phyloP scores from a whole-genome alignment of 1,284 basidiomycete species.

The Ceratobasidium sp. region DNA sequence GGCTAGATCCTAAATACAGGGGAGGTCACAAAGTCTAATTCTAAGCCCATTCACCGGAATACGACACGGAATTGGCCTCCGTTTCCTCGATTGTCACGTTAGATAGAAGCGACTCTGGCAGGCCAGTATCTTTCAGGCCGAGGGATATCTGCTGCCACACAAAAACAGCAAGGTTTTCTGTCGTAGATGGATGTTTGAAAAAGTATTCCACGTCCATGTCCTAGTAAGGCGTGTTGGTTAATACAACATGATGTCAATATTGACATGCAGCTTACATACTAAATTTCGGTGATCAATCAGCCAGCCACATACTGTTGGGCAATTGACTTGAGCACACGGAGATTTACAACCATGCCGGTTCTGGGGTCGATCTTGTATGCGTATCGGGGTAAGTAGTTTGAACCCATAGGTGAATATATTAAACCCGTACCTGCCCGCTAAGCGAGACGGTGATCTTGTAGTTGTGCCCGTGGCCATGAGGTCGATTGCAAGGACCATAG shows the following conservation, averaged over 20 bases:
- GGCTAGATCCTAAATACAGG: no score
- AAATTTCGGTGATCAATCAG: constrained; percentile 32
- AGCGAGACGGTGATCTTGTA: constrained; percentile 20
- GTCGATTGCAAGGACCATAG: constrained; percentile 26
- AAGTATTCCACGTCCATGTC: constrained; percentile 21
- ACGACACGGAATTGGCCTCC: constrained; percentile 28
- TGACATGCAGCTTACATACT: constrained; percentile 12
- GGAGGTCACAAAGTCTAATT: no score
- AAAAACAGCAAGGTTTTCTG: constrained; percentile 13
- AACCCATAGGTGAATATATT: no score
- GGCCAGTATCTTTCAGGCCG: constrained; percentile 10
- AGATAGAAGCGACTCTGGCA: constrained; percentile 20
- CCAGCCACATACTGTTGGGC: constrained; percentile 21
- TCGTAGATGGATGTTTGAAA: constrained; percentile 14
- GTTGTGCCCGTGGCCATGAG: constrained; percentile 25
- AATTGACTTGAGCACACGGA: constrained; percentile 27
- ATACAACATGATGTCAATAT: background rate
- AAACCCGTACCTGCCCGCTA: constrained; percentile 21
- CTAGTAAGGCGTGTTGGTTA: constrained; percentile 1
- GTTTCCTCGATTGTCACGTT: constrained; percentile 20
- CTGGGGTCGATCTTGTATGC: constrained; percentile 5
- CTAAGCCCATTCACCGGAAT: constrained; percentile 17
- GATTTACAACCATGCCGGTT: constrained; percentile 32
- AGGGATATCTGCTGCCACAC: constrained; percentile 13
- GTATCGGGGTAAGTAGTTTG: no score